Conservation (phyloP, 108 stramenopile species). For the Parietichytrium sp. region DNA sequence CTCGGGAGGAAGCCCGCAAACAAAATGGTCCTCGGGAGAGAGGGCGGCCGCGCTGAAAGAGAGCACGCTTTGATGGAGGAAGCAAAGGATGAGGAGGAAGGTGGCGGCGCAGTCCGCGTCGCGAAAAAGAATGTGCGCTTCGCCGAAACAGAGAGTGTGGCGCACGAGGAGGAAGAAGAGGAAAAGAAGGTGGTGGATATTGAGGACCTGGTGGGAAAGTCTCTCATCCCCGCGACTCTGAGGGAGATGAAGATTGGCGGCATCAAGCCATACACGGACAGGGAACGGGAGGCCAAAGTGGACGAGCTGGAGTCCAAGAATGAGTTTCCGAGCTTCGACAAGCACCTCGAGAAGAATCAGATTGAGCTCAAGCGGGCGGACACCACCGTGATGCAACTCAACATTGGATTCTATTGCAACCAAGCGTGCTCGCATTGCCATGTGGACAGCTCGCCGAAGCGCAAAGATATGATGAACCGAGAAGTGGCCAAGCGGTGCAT, state of each 20-base stretch:
- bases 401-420: constrained; percentile 96
- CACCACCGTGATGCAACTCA: constrained; percentile 79
- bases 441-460: constrained; percentile 87
- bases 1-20: too few relatives aligned
- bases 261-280: background rate
- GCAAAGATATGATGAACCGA: constrained; percentile 78
- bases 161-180: background rate
- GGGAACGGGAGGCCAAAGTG: background rate
- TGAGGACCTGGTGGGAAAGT: constrained; percentile 18
- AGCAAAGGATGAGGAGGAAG: too few relatives aligned
- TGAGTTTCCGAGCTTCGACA: background rate
- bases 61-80: too few relatives aligned
- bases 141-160: too few relatives aligned
- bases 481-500: constrained; percentile 82
- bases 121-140: too few relatives aligned
- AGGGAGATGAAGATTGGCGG: background rate
- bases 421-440: constrained; percentile 89
- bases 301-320: background rate
- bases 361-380: constrained; percentile 19
- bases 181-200: background rate
- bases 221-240: constrained; percentile 18
- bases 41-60: too few relatives aligned
- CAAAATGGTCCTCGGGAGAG: too few relatives aligned
- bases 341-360: background rate
- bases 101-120: too few relatives aligned